Evolutionary conservation across 495 filamentous ascomycete species (phyloP).

Genomic region (Tuber brumale): DNA sequence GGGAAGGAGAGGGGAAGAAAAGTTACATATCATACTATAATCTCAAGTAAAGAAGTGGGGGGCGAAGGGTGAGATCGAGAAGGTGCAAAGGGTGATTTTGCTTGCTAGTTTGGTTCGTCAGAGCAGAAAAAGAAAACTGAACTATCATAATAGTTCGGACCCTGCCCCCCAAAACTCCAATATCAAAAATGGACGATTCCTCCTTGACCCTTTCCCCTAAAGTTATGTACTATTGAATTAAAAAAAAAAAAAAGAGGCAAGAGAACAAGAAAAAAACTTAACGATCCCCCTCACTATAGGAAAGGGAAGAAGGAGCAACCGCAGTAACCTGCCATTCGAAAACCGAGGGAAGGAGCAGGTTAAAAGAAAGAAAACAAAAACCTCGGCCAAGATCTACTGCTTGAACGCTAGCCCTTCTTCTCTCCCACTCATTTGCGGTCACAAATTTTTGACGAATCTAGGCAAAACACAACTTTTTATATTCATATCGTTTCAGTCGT

Average conservation of each 20-base stretch:
- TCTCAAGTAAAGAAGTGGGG: not conserved
- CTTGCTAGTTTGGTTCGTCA: not conserved
- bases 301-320: not conserved
- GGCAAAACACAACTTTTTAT: constrained; percentile 38
- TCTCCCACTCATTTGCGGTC: not conserved
- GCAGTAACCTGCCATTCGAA: not conserved
- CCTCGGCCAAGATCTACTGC: not conserved
- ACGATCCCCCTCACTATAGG: not conserved
- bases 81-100: not conserved
- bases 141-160: not conserved
- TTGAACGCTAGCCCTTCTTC: not conserved
- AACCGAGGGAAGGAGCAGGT: not conserved
- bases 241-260: not conserved
- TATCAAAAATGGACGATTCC: not conserved
- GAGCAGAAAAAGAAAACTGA: not conserved
- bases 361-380: not conserved
- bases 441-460: constrained; percentile 30
- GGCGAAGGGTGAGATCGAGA: not conserved
- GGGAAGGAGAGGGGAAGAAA: not conserved
- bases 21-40: constrained; percentile 1
- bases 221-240: constrained; percentile 1
- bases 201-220: not conserved
- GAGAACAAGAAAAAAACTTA: not conserved
- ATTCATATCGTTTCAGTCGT: constrained; percentile 33
- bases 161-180: not conserved